Evolutionary conservation across 225 moss, liverwort and hornwort genomes (phyloP).

Genomic region (Antitrichia curtipendula): DNA sequence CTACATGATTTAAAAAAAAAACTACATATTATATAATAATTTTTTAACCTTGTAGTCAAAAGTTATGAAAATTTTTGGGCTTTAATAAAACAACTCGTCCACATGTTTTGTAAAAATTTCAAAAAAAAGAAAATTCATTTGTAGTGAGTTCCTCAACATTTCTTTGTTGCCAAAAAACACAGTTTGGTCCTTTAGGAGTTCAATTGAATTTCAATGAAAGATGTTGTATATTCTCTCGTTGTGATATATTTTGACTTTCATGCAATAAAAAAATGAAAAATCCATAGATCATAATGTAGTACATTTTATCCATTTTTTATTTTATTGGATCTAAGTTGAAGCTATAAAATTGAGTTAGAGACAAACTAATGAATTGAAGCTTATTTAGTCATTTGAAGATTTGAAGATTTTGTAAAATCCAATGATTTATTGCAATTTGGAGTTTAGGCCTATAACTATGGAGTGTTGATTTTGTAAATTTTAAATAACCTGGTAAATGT

Average conservation of each 20-base stretch:
- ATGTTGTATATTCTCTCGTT: background rate
- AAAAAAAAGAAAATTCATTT: too few relatives aligned
- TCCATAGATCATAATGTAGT: fast-evolving
- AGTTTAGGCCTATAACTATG: fast-evolving
- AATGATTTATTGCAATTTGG: too few relatives aligned
- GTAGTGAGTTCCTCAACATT: too few relatives aligned
- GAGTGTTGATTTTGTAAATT: background rate
- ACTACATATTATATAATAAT: too few relatives aligned
- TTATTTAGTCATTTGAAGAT: background rate
- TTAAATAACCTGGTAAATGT: fast-evolving
- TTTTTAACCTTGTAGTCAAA: too few relatives aligned
- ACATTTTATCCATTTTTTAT: fast-evolving
- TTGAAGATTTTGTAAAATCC: fast-evolving
- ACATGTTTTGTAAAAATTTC: too few relatives aligned
- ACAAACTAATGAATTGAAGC: background rate
- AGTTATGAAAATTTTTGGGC: too few relatives aligned
- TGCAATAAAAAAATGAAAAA: background rate
- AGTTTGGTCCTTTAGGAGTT: too few relatives aligned
- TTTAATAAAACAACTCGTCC: too few relatives aligned
- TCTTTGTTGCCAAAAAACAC: too few relatives aligned
- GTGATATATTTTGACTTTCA: background rate
- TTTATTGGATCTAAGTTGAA: fast-evolving
- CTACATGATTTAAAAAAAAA: too few relatives aligned
- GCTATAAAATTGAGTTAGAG: background rate
- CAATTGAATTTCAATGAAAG: too few relatives aligned